Percentiles rank a stretch among this genome's conserved stretches.
Conservation (phyloP, 805 yeast species). For the Starmerella kuoi region DNA sequence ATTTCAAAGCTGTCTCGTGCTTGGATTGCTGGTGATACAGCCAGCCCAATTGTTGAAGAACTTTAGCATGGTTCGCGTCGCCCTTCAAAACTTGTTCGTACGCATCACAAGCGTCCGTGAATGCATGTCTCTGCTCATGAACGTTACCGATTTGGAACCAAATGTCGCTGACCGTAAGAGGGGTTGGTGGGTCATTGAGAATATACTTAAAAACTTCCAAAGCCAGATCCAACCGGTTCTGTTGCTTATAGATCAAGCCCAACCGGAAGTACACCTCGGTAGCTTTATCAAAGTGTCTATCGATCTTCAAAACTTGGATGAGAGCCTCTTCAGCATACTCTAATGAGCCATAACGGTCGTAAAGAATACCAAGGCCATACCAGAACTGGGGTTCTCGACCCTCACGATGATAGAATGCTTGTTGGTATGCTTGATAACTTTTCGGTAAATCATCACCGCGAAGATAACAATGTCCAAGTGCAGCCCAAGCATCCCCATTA, state of each 20-base stretch:
- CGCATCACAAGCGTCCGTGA: slow-evolving; percentile 85
- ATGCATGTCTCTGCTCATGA: slow-evolving; percentile 84
- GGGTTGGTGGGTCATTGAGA: slow-evolving; percentile 81
- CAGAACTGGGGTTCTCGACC: slow-evolving; percentile 93
- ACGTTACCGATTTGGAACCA: slow-evolving; percentile 98
- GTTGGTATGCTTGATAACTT: slow-evolving; percentile 93
- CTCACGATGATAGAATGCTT: slow-evolving; percentile 83
- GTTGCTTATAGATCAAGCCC: slow-evolving; percentile 94
- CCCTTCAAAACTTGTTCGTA: slow-evolving; percentile 83
- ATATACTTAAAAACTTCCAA: slow-evolving; percentile 92
- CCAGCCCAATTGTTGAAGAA: slow-evolving; percentile 90
- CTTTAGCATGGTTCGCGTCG: slow-evolving; percentile 91
- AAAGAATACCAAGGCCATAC: slow-evolving; percentile 96
- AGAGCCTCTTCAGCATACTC: slow-evolving; percentile 99
- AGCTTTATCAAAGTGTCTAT: slow-evolving; percentile 91
- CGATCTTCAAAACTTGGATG: slow-evolving; percentile 88
- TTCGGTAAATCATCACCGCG: slow-evolving; percentile 94
- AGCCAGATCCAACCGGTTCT: slow-evolving; percentile 72
- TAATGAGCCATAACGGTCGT: slow-evolving; percentile 88
- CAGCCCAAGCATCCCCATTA: slow-evolving; percentile 95
- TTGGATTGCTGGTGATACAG: slow-evolving; percentile 65
- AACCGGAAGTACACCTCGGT: slow-evolving; percentile 91
- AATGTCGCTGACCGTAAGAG: slow-evolving; percentile 89
- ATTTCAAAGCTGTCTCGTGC: slow-evolving; percentile 67
- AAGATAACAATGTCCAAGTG: slow-evolving; percentile 83